A percentile compares a stretch with the other conserved stretches of the same genome.
phyloP scores from a whole-genome alignment of 345 rosid genomes.

The Linum tenue region DNA sequence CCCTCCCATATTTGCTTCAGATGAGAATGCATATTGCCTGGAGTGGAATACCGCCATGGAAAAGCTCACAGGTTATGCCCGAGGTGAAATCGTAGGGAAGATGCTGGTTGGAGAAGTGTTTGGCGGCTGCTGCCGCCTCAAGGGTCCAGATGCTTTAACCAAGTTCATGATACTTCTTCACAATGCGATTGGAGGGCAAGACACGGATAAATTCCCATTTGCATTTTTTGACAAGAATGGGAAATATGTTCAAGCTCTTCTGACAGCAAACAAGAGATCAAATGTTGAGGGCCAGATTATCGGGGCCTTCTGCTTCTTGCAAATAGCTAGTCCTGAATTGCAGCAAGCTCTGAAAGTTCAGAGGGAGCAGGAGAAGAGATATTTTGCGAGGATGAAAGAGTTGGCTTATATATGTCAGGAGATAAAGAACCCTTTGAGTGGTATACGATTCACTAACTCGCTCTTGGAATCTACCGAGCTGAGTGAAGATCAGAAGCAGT shows the following conservation, averaged over 20 bases:
- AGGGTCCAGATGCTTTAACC: slow-evolving; percentile 82
- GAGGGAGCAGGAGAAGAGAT: slow-evolving; percentile 56
- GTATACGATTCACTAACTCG: slow-evolving; percentile 65
- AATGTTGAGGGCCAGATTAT: slow-evolving; percentile 58
- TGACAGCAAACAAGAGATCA: slow-evolving; percentile 81
- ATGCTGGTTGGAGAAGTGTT: slow-evolving; percentile 91
- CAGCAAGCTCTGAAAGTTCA: slow-evolving; percentile 73
- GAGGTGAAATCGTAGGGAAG: slow-evolving; percentile 67
- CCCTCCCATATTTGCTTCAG: slow-evolving; percentile 95
- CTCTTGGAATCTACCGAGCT: slow-evolving; percentile 65
- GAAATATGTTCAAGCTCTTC: slow-evolving; percentile 62
- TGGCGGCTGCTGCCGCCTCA: slow-evolving; percentile 77
- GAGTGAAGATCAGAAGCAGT: slow-evolving; percentile 79
- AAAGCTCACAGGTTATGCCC: slow-evolving; percentile 76
- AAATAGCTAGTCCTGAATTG: slow-evolving; percentile 86
- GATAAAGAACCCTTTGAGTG: slow-evolving; percentile 65
- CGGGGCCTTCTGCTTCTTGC: slow-evolving; percentile 96
- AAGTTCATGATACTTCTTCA: slow-evolving; percentile 88
- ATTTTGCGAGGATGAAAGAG: slow-evolving; percentile 67
- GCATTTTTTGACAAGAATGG: slow-evolving; percentile 70
- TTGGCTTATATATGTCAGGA: slow-evolving; percentile 72
- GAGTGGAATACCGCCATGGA: slow-evolving; percentile 99
- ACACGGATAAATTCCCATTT: slow-evolving; percentile 67
- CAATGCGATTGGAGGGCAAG: slow-evolving; percentile 81
- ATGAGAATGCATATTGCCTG: slow-evolving; percentile 77